Evolutionary conservation across 208 protist genomes (phyloP).

Genomic region (Crithidia fasciculata): DNA sequence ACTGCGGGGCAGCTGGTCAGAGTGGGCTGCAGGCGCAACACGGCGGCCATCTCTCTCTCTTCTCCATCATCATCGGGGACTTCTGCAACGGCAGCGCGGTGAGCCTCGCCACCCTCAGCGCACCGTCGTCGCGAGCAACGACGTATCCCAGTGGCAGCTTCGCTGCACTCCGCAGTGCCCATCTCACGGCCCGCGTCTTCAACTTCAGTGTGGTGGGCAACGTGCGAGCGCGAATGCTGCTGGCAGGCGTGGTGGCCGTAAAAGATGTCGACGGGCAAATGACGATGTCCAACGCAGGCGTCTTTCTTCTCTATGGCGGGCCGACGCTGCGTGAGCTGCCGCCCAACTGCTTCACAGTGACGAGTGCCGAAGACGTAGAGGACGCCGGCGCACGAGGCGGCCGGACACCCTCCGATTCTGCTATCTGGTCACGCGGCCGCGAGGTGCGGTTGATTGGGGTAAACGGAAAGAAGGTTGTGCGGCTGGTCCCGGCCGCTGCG

Average conservation of each 20-base stretch:
- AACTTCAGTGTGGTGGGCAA: conserved; percentile 5
- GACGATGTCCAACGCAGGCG: neutral
- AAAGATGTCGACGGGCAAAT: conserved; percentile 27
- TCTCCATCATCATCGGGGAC: conserved; percentile 11
- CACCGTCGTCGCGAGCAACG: conserved; percentile 19
- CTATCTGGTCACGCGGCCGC: neutral
- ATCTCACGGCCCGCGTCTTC: conserved; percentile 10
- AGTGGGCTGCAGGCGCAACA: conserved; percentile 16
- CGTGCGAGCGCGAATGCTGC: neutral
- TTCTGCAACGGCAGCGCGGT: conserved; percentile 18
- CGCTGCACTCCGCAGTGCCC: conserved; percentile 17
- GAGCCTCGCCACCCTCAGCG: conserved; percentile 17
- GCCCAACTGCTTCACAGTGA: neutral
- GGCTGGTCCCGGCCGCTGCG: neutral
- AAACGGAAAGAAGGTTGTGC: neutral
- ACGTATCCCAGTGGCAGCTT: conserved; percentile 21
- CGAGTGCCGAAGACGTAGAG: neutral
- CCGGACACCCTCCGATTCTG: no score
- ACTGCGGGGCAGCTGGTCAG: neutral
- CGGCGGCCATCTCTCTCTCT: conserved; percentile 24
- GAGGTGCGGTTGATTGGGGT: neutral
- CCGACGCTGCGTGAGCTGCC: neutral
- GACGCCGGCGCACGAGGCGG: neutral
- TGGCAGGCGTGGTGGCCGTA: conserved; percentile 15
- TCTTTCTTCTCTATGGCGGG: conserved; percentile 11